Conservation (phyloP, 352 stramenopile genomes). For the Phytopythium mirpurense region DNA sequence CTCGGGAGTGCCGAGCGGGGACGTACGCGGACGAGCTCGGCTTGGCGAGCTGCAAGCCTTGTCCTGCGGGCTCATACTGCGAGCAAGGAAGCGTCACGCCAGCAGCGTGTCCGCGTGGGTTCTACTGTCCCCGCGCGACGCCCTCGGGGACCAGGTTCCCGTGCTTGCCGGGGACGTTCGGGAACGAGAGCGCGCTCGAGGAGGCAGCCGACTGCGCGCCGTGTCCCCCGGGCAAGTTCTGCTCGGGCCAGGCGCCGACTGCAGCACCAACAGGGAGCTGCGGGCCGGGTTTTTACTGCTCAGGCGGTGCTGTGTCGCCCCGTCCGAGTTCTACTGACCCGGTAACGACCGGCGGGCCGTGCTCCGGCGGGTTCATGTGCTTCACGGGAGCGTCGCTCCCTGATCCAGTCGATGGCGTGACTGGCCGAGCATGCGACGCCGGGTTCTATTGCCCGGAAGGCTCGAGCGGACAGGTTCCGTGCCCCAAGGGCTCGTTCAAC, state of each 20-base stretch:
- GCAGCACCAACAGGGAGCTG: constrained; percentile 52
- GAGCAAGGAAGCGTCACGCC: constrained; percentile 32
- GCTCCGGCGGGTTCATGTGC: constrained; percentile 53
- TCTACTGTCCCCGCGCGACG: constrained; percentile 70
- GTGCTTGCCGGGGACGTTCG: constrained; percentile 58
- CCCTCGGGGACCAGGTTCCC: constrained; percentile 37
- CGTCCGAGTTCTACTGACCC: constrained; percentile 26
- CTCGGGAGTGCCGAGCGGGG: constrained; percentile 52
- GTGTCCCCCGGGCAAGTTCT: constrained; percentile 80
- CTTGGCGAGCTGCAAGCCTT: constrained; percentile 56
- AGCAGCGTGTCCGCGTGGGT: constrained; percentile 52
- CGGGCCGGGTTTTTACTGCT: constrained; percentile 66
- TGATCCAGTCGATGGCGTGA: constrained; percentile 45
- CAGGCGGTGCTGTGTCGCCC: constrained; percentile 25
- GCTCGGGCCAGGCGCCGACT: constrained; percentile 50
- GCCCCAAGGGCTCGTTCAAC: constrained; percentile 71
- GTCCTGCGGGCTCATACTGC: constrained; percentile 75
- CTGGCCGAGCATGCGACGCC: constrained; percentile 45
- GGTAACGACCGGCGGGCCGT: constrained; percentile 35
- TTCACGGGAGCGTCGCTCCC: constrained; percentile 47
- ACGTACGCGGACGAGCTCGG: constrained; percentile 59
- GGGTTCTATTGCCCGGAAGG: constrained; percentile 68
- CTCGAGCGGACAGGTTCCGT: constrained; percentile 43
- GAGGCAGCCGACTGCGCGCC: constrained; percentile 33
- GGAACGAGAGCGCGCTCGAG: constrained; percentile 33